phyloP scores from a whole-genome alignment of 352 stramenopile species.

The Detonula confervacea region DNA sequence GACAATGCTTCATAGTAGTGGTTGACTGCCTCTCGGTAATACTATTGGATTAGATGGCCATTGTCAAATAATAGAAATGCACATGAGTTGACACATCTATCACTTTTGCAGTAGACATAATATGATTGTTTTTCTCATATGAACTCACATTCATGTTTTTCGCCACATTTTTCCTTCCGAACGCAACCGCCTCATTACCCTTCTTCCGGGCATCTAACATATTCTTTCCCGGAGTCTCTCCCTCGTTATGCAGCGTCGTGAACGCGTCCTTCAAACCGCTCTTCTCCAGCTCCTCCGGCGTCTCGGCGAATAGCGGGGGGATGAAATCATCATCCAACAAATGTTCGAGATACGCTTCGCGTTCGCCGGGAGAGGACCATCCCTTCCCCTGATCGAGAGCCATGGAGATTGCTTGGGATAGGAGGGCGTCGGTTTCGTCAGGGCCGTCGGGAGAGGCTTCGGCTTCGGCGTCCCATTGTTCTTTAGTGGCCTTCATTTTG shows the following conservation, averaged over 20 bases:
- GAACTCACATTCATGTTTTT: conserved; percentile 66
- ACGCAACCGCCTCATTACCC: conserved; percentile 75
- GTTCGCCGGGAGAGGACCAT: conserved; percentile 75
- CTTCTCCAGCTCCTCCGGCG: conserved; percentile 75
- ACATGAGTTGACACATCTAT: no score
- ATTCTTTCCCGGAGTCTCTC: conserved; percentile 65
- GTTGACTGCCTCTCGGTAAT: conserved; percentile 85
- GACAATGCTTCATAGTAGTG: conserved; percentile 83
- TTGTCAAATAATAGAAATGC: no score
- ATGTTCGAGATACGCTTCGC: conserved; percentile 81
- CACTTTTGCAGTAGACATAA: no score
- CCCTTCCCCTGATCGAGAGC: conserved; percentile 81
- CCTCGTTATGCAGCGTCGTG: conserved; percentile 75
- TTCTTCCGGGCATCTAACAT: conserved; percentile 83
- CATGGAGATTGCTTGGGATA: conserved; percentile 83
- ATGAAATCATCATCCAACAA: conserved; percentile 86
- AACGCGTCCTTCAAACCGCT: conserved; percentile 82
- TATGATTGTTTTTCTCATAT: no score
- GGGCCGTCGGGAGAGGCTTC: conserved; percentile 56
- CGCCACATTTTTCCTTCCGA: conserved; percentile 82
- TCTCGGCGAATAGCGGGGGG: conserved; percentile 78
- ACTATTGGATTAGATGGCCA: no score
- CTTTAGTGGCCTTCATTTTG: conserved; percentile 66
- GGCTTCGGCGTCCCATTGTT: conserved; percentile 67
- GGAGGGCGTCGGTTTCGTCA: conserved; percentile 71